Conservation (phyloP, 1,139 yeast genomes). For the Kodamaea ohmeri region DNA sequence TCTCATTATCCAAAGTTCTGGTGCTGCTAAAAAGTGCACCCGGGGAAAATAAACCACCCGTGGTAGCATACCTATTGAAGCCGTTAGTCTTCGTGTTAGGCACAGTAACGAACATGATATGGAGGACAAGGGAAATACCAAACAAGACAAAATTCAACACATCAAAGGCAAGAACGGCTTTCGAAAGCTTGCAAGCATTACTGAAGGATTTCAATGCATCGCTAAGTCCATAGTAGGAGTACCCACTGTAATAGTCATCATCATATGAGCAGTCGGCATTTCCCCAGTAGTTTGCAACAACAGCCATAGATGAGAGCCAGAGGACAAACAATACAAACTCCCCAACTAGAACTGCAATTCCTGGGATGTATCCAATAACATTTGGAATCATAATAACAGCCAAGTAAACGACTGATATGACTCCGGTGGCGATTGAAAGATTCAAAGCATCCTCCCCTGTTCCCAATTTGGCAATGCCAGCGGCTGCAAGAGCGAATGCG, state of each 20-base stretch:
- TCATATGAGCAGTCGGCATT: slow-evolving; percentile 18
- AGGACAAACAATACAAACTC: slow-evolving; percentile 23
- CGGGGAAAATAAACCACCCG: background rate
- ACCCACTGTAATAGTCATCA: background rate
- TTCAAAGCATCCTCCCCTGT: slow-evolving; percentile 9
- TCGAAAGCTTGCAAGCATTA: slow-evolving; percentile 22
- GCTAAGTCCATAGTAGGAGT: background rate
- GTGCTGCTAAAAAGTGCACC: background rate
- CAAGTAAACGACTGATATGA: slow-evolving; percentile 22
- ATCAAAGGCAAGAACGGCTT: slow-evolving; percentile 31
- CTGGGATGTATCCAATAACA: slow-evolving; percentile 16
- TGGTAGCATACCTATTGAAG: too few relatives aligned
- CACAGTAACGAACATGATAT: slow-evolving; percentile 21
- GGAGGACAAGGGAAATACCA: slow-evolving; percentile 21
- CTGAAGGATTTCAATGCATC: background rate
- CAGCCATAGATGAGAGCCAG: slow-evolving; percentile 20
- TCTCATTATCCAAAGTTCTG: background rate
- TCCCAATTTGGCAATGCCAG: slow-evolving; percentile 9
- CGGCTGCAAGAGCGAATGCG: slow-evolving; percentile 28
- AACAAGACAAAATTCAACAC: slow-evolving; percentile 31
- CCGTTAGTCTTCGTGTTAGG: too few relatives aligned
- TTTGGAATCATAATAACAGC: slow-evolving; percentile 16
- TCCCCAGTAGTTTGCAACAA: slow-evolving; percentile 27
- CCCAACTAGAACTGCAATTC: slow-evolving; percentile 17
- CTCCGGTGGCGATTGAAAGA: slow-evolving; percentile 21